A percentile compares a stretch with the other conserved stretches of the same genome.
These are phyloP conservation scores for Candida ovalis DNA, from an alignment of 805 yeast genomes.

Conservation along the genomic window DNA sequence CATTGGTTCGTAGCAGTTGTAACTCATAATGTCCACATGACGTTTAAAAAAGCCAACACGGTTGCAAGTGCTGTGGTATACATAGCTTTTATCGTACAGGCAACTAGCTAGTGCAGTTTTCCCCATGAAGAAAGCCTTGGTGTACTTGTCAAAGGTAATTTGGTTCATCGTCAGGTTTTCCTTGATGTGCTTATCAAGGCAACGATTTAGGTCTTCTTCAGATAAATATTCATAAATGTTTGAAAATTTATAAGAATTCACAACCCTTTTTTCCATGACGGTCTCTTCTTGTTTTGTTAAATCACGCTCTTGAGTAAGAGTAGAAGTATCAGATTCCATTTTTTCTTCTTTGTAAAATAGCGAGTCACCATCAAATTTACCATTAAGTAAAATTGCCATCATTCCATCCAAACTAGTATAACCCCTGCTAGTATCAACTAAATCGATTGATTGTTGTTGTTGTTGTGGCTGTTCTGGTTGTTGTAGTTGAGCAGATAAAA, in stretches of 20 bases:
- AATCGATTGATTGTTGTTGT: too few species aligned
- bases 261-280: neutral
- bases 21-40: neutral
- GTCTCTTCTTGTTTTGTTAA: neutral
- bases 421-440: too few species aligned
- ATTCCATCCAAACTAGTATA: too few species aligned
- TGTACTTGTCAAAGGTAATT: neutral
- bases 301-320: too few species aligned
- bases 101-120: neutral
- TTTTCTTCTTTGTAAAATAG: too few species aligned
- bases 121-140: neutral
- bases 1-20: slow-evolving; percentile 5
- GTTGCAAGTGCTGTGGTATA: neutral
- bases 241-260: neutral
- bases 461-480: too few species aligned
- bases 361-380: too few species aligned
- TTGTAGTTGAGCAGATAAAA: too few species aligned
- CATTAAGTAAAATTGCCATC: too few species aligned
- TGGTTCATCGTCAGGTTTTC: neutral
- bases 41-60: neutral
- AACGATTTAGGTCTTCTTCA: neutral
- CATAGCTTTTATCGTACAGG: neutral
- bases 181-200: neutral
- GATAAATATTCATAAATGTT: neutral
- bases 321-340: too few species aligned